These are phyloP conservation scores for Globisporangium acanthophoron DNA, from an alignment of 352 stramenopile species.

Conservation along the genomic window DNA sequence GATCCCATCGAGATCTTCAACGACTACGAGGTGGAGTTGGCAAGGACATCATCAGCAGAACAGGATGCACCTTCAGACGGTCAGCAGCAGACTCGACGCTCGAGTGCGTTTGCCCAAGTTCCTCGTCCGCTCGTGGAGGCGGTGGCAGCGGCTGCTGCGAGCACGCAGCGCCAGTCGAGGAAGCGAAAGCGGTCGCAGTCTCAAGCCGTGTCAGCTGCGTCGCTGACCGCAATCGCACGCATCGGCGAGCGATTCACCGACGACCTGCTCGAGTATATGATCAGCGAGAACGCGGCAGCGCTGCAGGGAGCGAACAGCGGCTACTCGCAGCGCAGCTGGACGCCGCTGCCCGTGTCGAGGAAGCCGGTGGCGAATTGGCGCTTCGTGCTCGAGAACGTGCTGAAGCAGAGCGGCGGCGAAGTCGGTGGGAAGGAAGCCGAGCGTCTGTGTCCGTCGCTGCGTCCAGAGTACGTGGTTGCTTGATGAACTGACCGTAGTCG, in stretches of 20 bases:
- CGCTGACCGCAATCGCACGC: slow-evolving; percentile 26
- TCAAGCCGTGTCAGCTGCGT: slow-evolving; percentile 10
- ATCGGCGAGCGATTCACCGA: slow-evolving; percentile 33
- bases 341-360: slow-evolving; percentile 42
- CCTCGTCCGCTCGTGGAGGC: slow-evolving; percentile 34
- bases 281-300: slow-evolving; percentile 35
- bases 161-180: slow-evolving; percentile 8
- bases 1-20: slow-evolving; percentile 37
- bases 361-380: slow-evolving; percentile 68
- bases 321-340: slow-evolving; percentile 47
- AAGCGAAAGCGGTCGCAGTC: slow-evolving; percentile 33
- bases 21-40: slow-evolving; percentile 33
- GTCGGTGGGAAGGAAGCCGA: neutral
- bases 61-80: neutral
- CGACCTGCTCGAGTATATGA: slow-evolving; percentile 35
- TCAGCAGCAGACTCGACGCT: neutral
- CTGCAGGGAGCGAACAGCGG: slow-evolving; percentile 32
- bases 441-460: slow-evolving; percentile 26
- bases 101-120: slow-evolving; percentile 34
- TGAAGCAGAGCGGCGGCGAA: slow-evolving; percentile 5
- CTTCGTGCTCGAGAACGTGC: slow-evolving; percentile 55
- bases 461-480: slow-evolving; percentile 24
- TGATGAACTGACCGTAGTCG: neutral
- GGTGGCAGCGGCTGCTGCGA: slow-evolving; percentile 19
- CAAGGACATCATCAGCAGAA: neutral